Conservation (phyloP, 352 stramenopile genomes). For the Halophytophthora polymorphica region DNA sequence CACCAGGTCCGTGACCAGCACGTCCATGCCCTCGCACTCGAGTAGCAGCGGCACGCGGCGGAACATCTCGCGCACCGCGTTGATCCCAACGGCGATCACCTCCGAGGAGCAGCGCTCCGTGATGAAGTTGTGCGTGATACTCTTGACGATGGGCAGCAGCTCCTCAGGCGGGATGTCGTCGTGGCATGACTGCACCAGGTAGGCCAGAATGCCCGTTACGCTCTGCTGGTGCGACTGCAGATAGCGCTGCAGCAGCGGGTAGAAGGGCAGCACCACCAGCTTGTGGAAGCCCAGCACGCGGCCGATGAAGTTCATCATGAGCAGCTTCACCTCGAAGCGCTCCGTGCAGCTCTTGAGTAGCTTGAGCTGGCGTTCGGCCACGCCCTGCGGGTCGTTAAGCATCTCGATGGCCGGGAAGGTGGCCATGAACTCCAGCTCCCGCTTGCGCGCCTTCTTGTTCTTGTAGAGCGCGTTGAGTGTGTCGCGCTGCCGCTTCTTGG, state of each 20-base stretch:
- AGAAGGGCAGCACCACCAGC: conserved; percentile 95
- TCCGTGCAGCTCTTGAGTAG: conserved; percentile 86
- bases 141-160: conserved; percentile 94
- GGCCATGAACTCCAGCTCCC: conserved; percentile 67
- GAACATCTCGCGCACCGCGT: conserved; percentile 95
- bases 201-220: conserved; percentile 95
- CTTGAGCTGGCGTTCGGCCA: conserved; percentile 94
- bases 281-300: conserved; percentile 97
- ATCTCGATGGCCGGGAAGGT: conserved; percentile 97
- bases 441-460: conserved; percentile 85
- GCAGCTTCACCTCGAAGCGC: conserved; percentile 92
- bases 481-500: conserved; percentile 85
- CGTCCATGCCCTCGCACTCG: conserved; percentile 90
- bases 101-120: conserved; percentile 94
- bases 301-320: conserved; percentile 99
- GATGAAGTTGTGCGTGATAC: conserved; percentile 98
- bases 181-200: conserved; percentile 97
- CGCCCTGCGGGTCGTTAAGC: conserved; percentile 95
- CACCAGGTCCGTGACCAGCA: conserved; percentile 90
- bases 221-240: conserved; percentile 87
- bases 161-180: conserved; percentile 97
- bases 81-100: conserved; percentile 98
- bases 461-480: conserved; percentile 88
- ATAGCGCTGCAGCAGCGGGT: conserved; percentile 95
- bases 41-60: conserved; percentile 92